Percentiles rank a stretch among this genome's conserved stretches.
These are phyloP conservation scores for Trichomonascaceae sp. DNA, from an alignment of 1,139 yeast genomes.

Conservation along the genomic window DNA sequence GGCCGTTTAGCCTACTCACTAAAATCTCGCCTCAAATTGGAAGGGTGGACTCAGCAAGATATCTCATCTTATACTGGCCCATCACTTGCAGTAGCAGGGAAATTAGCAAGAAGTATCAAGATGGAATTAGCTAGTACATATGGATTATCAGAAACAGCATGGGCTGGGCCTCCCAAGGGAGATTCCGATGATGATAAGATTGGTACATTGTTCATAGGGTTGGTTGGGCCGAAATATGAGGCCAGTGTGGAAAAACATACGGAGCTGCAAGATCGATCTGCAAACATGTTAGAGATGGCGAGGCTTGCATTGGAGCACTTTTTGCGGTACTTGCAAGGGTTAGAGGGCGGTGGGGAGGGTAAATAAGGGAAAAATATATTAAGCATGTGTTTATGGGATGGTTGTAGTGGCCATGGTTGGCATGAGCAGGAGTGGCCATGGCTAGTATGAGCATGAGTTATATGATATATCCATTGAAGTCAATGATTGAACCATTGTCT, in stretches of 20 bases:
- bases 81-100: constrained; percentile 64
- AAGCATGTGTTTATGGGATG: no score
- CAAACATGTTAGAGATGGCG: constrained; percentile 74
- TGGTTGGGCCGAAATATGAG: constrained; percentile 55
- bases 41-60: constrained; percentile 74
- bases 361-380: no score
- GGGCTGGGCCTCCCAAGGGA: constrained; percentile 65
- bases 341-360: neutral
- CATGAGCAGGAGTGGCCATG: no score
- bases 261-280: constrained; percentile 45
- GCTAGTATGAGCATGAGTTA: no score
- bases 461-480: no score
- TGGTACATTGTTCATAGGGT: constrained; percentile 68
- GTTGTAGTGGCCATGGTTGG: no score
- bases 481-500: no score
- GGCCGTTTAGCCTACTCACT: constrained; percentile 76
- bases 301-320: constrained; percentile 57
- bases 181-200: constrained; percentile 30
- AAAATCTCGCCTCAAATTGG: constrained; percentile 62
- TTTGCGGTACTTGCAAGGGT: constrained; percentile 26
- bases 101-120: constrained; percentile 70
- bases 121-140: constrained; percentile 79
- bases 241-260: constrained; percentile 51
- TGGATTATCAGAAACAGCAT: constrained; percentile 79
- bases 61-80: constrained; percentile 75